Evolutionary conservation across 805 yeast genomes (phyloP).

Genomic region (Ogataea corticis): DNA sequence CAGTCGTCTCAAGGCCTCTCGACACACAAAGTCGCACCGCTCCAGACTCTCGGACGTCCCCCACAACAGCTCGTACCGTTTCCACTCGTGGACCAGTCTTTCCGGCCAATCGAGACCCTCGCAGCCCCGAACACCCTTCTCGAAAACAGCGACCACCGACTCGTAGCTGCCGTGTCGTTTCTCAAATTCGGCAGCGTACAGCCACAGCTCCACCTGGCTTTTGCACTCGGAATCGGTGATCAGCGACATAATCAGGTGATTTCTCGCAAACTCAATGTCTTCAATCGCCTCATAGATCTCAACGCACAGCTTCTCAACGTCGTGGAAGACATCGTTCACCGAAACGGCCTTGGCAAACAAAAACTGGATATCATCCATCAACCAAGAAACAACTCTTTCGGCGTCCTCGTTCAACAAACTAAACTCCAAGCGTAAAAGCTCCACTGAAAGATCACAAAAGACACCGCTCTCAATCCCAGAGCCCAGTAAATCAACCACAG

Average conservation of each 20-base stretch:
- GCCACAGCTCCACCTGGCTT: constrained; percentile 49
- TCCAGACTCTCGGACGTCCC: constrained; percentile 28
- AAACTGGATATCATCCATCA: constrained; percentile 21
- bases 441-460: constrained; percentile 4
- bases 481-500: neutral
- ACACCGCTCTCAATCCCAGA: neutral
- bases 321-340: constrained; percentile 39
- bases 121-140: constrained; percentile 33
- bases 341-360: constrained; percentile 32
- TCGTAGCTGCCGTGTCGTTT: constrained; percentile 28
- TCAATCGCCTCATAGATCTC: constrained; percentile 35
- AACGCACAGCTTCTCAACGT: constrained; percentile 45
- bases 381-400: constrained; percentile 8
- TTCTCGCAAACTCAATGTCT: constrained; percentile 31
- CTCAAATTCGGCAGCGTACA: constrained; percentile 44
- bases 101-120: constrained; percentile 51
- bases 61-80: constrained; percentile 36
- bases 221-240: constrained; percentile 7
- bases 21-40: constrained; percentile 5
- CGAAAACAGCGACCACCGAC: constrained; percentile 32
- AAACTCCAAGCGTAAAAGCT: constrained; percentile 11
- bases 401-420: constrained; percentile 6
- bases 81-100: constrained; percentile 45
- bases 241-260: constrained; percentile 6
- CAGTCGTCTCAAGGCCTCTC: neutral